Evolutionary conservation across 495 filamentous ascomycete genomes (phyloP).

Genomic region (Aspergillus sclerotiicarbonarius): DNA sequence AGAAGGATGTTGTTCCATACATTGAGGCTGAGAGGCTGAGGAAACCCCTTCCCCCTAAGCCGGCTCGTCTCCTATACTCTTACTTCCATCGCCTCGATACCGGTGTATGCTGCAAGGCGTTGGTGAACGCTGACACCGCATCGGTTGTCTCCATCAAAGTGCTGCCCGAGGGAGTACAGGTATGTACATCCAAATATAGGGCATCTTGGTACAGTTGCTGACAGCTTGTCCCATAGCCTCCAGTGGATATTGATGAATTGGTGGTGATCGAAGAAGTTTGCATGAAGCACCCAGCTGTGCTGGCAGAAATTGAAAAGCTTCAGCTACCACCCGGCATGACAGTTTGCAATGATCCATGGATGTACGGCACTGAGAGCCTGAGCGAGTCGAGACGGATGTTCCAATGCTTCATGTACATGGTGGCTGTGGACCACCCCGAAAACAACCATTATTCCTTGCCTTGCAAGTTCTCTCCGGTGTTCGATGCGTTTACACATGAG

Average conservation of each 20-base stretch:
- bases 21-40: constrained; percentile 40
- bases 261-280: constrained; percentile 41
- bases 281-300: constrained; percentile 39
- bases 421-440: constrained; percentile 39
- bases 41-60: constrained; percentile 32
- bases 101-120: constrained; percentile 41
- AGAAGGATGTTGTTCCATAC: constrained; percentile 41
- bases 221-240: constrained; percentile 25
- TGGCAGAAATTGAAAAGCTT: constrained; percentile 42
- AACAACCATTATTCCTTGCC: constrained; percentile 80
- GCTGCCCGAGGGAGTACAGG: constrained; percentile 42
- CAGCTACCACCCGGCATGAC: constrained; percentile 39
- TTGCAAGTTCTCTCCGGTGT: constrained; percentile 72
- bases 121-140: constrained; percentile 42
- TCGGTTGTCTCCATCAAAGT: constrained; percentile 39
- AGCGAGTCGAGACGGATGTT: constrained; percentile 40
- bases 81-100: constrained; percentile 44
- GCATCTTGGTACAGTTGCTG: neutral
- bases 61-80: constrained; percentile 38
- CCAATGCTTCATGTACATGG: constrained; percentile 47
- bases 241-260: constrained; percentile 42
- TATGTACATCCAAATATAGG: constrained; percentile 11
- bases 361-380: constrained; percentile 41
- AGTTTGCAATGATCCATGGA: constrained; percentile 48
- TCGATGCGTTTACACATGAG: constrained; percentile 62